A percentile compares a stretch with the other conserved stretches of the same genome.
Evolutionary conservation across 2,329 filamentous ascomycete genomes (phyloP).

Genomic region (Podosphaera leucotricha): DNA sequence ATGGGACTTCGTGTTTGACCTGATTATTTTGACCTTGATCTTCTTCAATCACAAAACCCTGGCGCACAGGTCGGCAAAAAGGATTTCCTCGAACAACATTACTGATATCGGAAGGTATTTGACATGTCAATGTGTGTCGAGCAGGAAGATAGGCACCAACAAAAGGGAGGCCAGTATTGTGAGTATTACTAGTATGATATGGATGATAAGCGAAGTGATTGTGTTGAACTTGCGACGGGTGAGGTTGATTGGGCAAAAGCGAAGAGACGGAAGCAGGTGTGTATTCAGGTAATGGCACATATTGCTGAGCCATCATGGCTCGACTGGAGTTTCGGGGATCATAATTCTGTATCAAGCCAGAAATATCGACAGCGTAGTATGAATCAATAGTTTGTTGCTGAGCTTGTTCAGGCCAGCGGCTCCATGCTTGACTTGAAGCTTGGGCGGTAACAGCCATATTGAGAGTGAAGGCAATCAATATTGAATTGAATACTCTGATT

Average conservation of each 20-base stretch:
- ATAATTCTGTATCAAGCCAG: constrained; percentile 23
- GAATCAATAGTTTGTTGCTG: constrained; percentile 8
- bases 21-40: constrained; percentile 16
- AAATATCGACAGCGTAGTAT: constrained; percentile 20
- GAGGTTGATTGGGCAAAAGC: constrained; percentile 17
- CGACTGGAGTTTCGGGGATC: constrained; percentile 22
- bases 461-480: constrained; percentile 7
- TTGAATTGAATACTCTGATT: not conserved
- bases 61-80: constrained; percentile 16
- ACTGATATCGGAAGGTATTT: constrained; percentile 6
- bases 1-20: constrained; percentile 17
- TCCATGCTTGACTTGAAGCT: constrained; percentile 26
- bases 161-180: constrained; percentile 12
- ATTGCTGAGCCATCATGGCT: constrained; percentile 23
- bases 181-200: constrained; percentile 13
- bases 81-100: constrained; percentile 7
- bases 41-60: constrained; percentile 12
- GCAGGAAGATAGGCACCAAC: constrained; percentile 12
- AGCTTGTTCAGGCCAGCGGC: constrained; percentile 27
- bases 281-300: constrained; percentile 23
- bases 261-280: constrained; percentile 20
- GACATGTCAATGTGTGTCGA: constrained; percentile 14
- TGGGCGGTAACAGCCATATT: constrained; percentile 26
- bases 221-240: constrained; percentile 8
- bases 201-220: constrained; percentile 21